Conservation (phyloP, 1,284 basidiomycete species). For the Trichosporon inkin region DNA sequence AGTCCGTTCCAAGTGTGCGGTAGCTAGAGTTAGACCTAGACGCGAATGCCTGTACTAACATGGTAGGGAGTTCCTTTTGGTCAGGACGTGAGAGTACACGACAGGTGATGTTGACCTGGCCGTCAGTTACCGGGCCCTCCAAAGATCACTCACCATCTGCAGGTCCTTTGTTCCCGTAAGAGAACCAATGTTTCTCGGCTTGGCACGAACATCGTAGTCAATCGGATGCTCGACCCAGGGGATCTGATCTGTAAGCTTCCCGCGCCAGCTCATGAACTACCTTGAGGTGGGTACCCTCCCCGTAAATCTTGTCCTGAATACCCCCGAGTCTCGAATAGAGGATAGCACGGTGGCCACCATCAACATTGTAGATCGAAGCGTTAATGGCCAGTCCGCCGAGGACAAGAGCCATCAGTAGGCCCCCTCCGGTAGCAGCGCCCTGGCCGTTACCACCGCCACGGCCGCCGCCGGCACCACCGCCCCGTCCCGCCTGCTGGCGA, state of each 20-base stretch:
- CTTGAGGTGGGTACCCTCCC: slow-evolving; percentile 91
- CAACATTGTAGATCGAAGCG: slow-evolving; percentile 91
- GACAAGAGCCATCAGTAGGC: slow-evolving; percentile 68
- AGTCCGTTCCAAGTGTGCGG: slow-evolving; percentile 92
- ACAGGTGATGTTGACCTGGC: slow-evolving; percentile 67
- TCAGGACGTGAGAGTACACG: slow-evolving; percentile 89
- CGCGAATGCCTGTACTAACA: slow-evolving; percentile 57
- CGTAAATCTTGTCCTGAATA: slow-evolving; percentile 75
- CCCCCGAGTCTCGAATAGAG: slow-evolving; percentile 91
- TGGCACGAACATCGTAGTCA: slow-evolving; percentile 95
- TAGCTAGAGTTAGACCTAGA: slow-evolving; percentile 53
- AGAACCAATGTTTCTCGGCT: slow-evolving; percentile 93
- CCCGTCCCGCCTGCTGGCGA: slow-evolving; percentile 35
- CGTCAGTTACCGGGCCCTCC: neutral
- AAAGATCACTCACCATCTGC: slow-evolving; percentile 68
- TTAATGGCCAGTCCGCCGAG: slow-evolving; percentile 81
- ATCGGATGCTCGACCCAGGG: slow-evolving; percentile 98
- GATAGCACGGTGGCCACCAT: slow-evolving; percentile 98
- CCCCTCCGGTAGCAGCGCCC: slow-evolving; percentile 73
- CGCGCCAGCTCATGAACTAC: slow-evolving; percentile 50
- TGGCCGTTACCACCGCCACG: slow-evolving; percentile 52
- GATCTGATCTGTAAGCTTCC: slow-evolving; percentile 15
- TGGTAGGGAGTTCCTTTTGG: slow-evolving; percentile 77
- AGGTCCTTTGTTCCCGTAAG: slow-evolving; percentile 97
- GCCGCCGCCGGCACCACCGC: slow-evolving; percentile 34